Base-by-base conservation (phyloP, 805 yeast species). In the Yarrowia bubula region DNA sequence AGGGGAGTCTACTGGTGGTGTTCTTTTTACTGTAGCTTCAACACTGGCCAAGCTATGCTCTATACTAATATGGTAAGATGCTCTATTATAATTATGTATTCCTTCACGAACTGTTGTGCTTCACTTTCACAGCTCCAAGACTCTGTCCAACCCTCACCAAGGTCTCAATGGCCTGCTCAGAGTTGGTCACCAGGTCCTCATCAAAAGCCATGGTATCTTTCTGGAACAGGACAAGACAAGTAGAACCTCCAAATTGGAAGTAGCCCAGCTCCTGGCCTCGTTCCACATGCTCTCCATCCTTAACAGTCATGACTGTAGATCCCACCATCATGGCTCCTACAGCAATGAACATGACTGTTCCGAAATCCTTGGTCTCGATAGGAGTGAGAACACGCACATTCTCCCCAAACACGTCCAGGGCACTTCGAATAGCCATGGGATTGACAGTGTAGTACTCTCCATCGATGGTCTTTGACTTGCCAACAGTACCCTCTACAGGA, bases 261-360 rank as follows among this genome's bases (percentile, higher is more conserved):
- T 90, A 93, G 0, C 99, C 99, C 32, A 93, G 75, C 71, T 93
- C 98, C 47, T 89, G 92, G 4, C 95, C 89, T 51, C 92, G 80
- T 8, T 76, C 70, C 3, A 93, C 80, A 0, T 63, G 42, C 48
- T 85, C 85, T 1, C 90, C 91, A 51, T 81, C 83, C 62, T 81
- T 73, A 14, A 86, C 87, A 0, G 93, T 86, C 33, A 93, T 74
- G 0, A 91, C 82, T 1, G 88, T 92, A 1, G 96, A 88, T 0
- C 98, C 98, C 2, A 93, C 99, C 98, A 93, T 92, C 98, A 95
- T 93, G 0, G 99, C 99, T 39, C 99, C 99, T 4, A 93, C 90
- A 6, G 95, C 86, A 22, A 91, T 84, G 76, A 90, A 81, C 67
- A 89, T 78, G 17, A 93, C 88, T 0, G 83, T 80, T 0, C 98